Percentiles rank a stretch among this genome's conserved stretches.
Evolutionary conservation across 345 rosid genomes (phyloP).

Genomic region (sweet orange (Citrus sinensis)): DNA sequence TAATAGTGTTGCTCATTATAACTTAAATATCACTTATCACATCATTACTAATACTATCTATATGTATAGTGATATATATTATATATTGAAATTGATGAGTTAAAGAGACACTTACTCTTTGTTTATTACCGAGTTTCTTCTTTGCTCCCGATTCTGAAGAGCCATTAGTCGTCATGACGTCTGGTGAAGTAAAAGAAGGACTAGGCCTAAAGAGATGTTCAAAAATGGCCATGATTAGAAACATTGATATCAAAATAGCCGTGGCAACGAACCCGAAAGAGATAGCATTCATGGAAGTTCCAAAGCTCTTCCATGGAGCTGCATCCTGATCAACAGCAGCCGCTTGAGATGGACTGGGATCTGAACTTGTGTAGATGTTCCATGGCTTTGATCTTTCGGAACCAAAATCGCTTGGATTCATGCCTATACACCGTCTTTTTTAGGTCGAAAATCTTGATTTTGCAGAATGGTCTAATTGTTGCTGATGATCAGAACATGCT

Average conservation of each 20-base stretch:
- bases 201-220: conserved; percentile 81
- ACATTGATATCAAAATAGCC: conserved; percentile 84
- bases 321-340: conserved; percentile 27
- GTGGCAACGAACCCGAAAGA: conserved; percentile 96
- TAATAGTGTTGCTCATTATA: no score
- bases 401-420: conserved; percentile 45
- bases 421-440: neutral
- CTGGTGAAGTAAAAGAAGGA: conserved; percentile 56
- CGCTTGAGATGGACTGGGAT: conserved; percentile 30
- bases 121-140: conserved; percentile 38
- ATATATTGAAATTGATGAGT: neutral
- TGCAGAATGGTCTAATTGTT: neutral
- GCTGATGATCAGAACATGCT: conserved; percentile 9
- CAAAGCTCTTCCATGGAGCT: conserved; percentile 62
- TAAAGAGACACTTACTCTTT: conserved; percentile 34
- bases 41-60: no score
- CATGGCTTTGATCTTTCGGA: conserved; percentile 53
- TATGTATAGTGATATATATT: neutral
- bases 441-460: neutral
- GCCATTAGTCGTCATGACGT: conserved; percentile 13
- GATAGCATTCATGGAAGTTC: conserved; percentile 73
- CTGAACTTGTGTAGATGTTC: conserved; percentile 52
- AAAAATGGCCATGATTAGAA: conserved; percentile 89
- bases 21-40: no score
- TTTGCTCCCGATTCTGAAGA: conserved; percentile 26